A percentile compares a stretch with the other conserved stretches of the same genome.
phyloP scores from a whole-genome alignment of 2,329 filamentous ascomycete species.

The Cercospora citrullina region DNA sequence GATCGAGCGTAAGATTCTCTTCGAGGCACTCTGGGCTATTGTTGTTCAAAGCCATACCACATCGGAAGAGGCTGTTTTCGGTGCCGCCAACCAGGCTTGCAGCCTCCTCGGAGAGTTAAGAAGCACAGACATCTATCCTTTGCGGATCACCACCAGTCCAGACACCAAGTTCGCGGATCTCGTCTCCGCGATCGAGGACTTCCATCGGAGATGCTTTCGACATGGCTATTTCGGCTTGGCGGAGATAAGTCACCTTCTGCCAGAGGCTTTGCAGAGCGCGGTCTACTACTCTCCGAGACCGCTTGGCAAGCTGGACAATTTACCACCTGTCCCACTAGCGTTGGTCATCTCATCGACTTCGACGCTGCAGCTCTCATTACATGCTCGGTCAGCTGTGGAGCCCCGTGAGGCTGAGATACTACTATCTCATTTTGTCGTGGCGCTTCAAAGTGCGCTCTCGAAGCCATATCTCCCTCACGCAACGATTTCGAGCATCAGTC shows the following conservation, averaged over 20 bases:
- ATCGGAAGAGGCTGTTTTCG: not conserved
- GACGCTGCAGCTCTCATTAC: not conserved
- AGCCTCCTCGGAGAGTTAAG: not conserved
- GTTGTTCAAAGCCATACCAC: not conserved
- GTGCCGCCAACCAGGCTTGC: slow-evolving; percentile 6
- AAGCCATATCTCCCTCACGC: slow-evolving; percentile 4
- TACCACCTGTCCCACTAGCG: not conserved
- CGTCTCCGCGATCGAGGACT: not conserved
- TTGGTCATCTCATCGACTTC: not conserved
- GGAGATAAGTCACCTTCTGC: not conserved
- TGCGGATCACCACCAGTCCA: not conserved
- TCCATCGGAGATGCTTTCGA: not conserved
- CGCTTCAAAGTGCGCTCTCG: not conserved
- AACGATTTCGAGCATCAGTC: not conserved
- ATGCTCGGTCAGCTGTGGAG: not conserved
- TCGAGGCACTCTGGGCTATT: slow-evolving; percentile 1
- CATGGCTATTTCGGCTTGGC: not conserved
- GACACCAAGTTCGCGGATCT: not conserved
- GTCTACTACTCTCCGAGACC: not conserved
- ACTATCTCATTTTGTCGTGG: not conserved
- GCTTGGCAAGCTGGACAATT: not conserved
- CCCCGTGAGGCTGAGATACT: slow-evolving; percentile 3
- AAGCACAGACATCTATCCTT: not conserved
- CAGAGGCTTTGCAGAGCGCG: not conserved
- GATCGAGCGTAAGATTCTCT: not conserved